Percentiles rank a stretch among this genome's conserved stretches.
These are phyloP conservation scores for Wickerhamomyces tratensis DNA, from an alignment of 805 yeast genomes.

Conservation along the genomic window DNA sequence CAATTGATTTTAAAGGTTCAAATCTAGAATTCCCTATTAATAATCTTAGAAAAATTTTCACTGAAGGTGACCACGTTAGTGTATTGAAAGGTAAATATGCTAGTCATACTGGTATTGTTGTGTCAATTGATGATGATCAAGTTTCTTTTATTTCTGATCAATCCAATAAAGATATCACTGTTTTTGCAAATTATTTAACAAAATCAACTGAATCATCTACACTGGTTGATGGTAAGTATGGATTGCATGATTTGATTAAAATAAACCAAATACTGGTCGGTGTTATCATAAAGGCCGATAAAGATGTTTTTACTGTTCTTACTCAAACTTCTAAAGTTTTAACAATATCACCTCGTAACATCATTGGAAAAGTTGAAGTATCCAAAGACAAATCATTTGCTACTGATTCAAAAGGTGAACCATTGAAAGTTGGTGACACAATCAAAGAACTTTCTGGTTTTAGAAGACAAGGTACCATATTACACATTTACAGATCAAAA, in stretches of 20 bases:
- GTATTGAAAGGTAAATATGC: slow-evolving; percentile 84
- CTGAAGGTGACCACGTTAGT: slow-evolving; percentile 91
- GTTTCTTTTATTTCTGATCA: slow-evolving; percentile 88
- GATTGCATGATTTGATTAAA: slow-evolving; percentile 83
- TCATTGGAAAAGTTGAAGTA: slow-evolving; percentile 63
- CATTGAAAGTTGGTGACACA: slow-evolving; percentile 83
- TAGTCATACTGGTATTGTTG: slow-evolving; percentile 93
- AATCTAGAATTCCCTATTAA: slow-evolving; percentile 73
- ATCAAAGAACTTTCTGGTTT: slow-evolving; percentile 83
- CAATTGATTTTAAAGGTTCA: slow-evolving; percentile 35
- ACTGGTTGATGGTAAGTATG: slow-evolving; percentile 68
- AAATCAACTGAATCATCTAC: slow-evolving; percentile 86
- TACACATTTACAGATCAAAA: slow-evolving; percentile 75
- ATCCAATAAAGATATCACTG: slow-evolving; percentile 80
- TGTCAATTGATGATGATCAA: slow-evolving; percentile 70
- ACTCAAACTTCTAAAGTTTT: slow-evolving; percentile 73
- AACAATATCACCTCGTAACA: slow-evolving; percentile 69
- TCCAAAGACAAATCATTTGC: slow-evolving; percentile 67
- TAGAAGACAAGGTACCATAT: slow-evolving; percentile 77
- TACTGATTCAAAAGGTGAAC: slow-evolving; percentile 77
- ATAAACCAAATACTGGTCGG: slow-evolving; percentile 82
- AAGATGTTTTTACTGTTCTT: slow-evolving; percentile 72
- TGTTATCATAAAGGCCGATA: slow-evolving; percentile 82
- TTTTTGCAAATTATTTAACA: slow-evolving; percentile 83
- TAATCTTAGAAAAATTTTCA: slow-evolving; percentile 76